A percentile compares a stretch with the other conserved stretches of the same genome.
These are phyloP conservation scores for Ceratocystis variospora DNA, from an alignment of 2,329 filamentous ascomycete genomes.

Conservation along the genomic window DNA sequence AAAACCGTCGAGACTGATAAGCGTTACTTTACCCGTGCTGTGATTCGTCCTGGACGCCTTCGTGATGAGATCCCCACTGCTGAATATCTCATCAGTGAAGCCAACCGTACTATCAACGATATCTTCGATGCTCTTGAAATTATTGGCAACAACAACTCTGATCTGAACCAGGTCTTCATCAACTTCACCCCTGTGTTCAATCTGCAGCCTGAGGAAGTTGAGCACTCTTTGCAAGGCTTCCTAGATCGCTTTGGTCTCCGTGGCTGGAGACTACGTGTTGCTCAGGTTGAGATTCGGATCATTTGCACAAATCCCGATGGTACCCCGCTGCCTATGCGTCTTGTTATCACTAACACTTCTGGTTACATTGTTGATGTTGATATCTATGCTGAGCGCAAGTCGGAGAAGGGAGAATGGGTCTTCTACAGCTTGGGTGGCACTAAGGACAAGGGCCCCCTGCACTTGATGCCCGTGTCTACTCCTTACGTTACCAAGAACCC, in stretches of 20 bases:
- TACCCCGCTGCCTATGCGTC: conserved; percentile 77
- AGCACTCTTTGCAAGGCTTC: conserved; percentile 87
- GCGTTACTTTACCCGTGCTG: conserved; percentile 94
- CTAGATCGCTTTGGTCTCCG: conserved; percentile 90
- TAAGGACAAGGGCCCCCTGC: conserved; percentile 89
- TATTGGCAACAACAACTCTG: conserved; percentile 96
- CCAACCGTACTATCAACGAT: conserved; percentile 90
- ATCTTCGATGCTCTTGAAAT: conserved; percentile 97
- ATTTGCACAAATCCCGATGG: conserved; percentile 84
- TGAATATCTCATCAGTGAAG: conserved; percentile 95
- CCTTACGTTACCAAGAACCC: conserved; percentile 98
- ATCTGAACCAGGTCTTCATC: conserved; percentile 99
- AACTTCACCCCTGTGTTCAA: conserved; percentile 98
- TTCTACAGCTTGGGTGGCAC: conserved; percentile 97
- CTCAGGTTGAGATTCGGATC: conserved; percentile 94
- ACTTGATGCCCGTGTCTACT: conserved; percentile 76
- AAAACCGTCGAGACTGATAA: conserved; percentile 94
- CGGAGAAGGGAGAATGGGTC: conserved; percentile 94
- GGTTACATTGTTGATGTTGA: conserved; percentile 96
- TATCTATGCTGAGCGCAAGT: conserved; percentile 94
- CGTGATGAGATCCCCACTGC: conserved; percentile 97
- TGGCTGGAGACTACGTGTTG: conserved; percentile 90
- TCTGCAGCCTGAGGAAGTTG: conserved; percentile 74
- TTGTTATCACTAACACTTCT: conserved; percentile 95
- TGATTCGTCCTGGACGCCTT: conserved; percentile 84